A percentile compares a stretch with the other conserved stretches of the same genome.
Conservation (phyloP, 805 yeast species). For the Barnettozyma salicaria region DNA sequence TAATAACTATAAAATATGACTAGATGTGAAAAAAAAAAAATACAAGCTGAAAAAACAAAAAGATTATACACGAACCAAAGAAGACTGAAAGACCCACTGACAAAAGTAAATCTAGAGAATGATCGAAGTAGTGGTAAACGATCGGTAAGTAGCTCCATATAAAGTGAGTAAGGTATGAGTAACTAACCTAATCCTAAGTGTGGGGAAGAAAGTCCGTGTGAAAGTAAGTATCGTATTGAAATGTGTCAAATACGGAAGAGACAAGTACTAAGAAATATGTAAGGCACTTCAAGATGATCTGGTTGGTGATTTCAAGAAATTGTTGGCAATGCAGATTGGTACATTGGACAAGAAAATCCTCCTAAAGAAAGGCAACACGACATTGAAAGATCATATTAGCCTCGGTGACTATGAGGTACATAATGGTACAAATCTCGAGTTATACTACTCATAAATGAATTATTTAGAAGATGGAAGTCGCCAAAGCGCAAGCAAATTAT, state of each 20-base stretch:
- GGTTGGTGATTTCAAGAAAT: slow-evolving; percentile 83
- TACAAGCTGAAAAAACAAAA: background rate
- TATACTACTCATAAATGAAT: slow-evolving; percentile 65
- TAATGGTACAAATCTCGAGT: slow-evolving; percentile 79
- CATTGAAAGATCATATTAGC: slow-evolving; percentile 83
- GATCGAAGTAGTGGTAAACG: slow-evolving; percentile 72
- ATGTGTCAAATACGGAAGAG: background rate
- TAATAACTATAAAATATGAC: background rate
- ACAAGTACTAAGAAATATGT: slow-evolving; percentile 1
- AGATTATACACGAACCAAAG: too few species aligned
- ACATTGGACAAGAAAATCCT: slow-evolving; percentile 56
- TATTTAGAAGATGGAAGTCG: too few species aligned
- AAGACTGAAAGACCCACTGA: too few species aligned
- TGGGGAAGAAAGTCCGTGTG: slow-evolving; percentile 83
- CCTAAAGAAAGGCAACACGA: slow-evolving; percentile 78
- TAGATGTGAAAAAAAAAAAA: background rate
- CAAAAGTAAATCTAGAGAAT: slow-evolving; percentile 34
- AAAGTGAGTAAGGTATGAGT: background rate
- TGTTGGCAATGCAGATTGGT: slow-evolving; percentile 79
- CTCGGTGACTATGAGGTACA: slow-evolving; percentile 94
- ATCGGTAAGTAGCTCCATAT: slow-evolving; percentile 37
- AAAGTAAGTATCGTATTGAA: slow-evolving; percentile 33
- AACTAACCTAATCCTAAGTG: slow-evolving; percentile 32
- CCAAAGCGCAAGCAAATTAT: background rate
- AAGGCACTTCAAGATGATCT: slow-evolving; percentile 78